These are phyloP conservation scores for Xylona heveae DNA, from an alignment of 495 filamentous ascomycete species.

Conservation along the genomic window DNA sequence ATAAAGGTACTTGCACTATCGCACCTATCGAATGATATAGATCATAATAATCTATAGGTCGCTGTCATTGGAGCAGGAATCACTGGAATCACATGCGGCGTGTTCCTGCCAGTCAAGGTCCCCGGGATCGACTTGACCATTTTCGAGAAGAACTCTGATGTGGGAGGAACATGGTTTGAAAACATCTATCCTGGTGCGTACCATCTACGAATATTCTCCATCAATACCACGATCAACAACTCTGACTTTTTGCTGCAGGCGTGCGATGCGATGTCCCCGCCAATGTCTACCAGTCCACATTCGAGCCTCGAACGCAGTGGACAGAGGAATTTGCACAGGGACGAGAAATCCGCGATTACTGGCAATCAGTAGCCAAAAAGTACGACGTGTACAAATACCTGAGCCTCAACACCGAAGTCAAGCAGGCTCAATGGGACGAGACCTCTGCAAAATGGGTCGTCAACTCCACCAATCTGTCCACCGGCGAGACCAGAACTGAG, in stretches of 20 bases:
- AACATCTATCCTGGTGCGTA: slow-evolving; percentile 29
- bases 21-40: no score
- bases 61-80: no score
- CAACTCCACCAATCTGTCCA: slow-evolving; percentile 8
- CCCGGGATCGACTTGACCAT: slow-evolving; percentile 32
- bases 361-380: slow-evolving; percentile 35
- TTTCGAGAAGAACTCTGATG: slow-evolving; percentile 32
- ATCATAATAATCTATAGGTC: no score
- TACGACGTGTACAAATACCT: slow-evolving; percentile 37
- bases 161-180: slow-evolving; percentile 34
- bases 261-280: slow-evolving; percentile 45
- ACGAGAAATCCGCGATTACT: slow-evolving; percentile 42
- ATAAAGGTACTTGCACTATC: no score
- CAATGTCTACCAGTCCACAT: slow-evolving; percentile 47
- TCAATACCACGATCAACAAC: no score
- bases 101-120: no score
- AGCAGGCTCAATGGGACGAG: slow-evolving; percentile 30
- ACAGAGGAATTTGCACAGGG: slow-evolving; percentile 40
- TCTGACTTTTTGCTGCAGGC: no score
- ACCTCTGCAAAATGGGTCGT: slow-evolving; percentile 29
- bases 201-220: no score
- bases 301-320: slow-evolving; percentile 45
- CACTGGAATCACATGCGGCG: no score
- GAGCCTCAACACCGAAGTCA: slow-evolving; percentile 26
- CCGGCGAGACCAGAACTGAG: slow-evolving; percentile 24